A percentile compares a stretch with the other conserved stretches of the same genome.
Conservation (phyloP, 768 basidiomycete species). For the Lepiota venenata region DNA sequence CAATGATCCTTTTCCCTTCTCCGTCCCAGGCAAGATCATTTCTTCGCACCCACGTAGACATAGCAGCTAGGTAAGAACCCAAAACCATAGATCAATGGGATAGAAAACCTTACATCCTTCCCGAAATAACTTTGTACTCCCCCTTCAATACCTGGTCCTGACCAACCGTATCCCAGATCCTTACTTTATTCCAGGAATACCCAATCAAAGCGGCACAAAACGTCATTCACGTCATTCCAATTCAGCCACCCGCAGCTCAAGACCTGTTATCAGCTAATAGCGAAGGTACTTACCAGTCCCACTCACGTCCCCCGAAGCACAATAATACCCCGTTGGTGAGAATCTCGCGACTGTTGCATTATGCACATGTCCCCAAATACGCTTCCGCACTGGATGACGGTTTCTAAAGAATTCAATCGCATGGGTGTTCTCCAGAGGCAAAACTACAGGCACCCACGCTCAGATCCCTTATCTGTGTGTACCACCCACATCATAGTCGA, state of each 20-base stretch:
- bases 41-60: conserved; percentile 31
- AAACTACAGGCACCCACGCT: conserved; percentile 44
- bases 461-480: conserved; percentile 72
- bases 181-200: conserved; percentile 40
- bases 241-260: neutral
- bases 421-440: neutral
- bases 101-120: conserved; percentile 53
- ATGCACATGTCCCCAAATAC: conserved; percentile 80
- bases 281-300: conserved; percentile 62
- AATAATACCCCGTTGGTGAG: conserved; percentile 93
- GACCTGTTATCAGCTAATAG: neutral
- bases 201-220: neutral
- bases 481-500: neutral
- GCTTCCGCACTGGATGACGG: conserved; percentile 46
- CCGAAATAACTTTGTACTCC: conserved; percentile 73
- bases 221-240: neutral
- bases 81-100: conserved; percentile 9
- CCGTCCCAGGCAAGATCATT: conserved; percentile 97
- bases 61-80: neutral
- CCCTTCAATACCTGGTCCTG: conserved; percentile 81
- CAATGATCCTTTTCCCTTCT: conserved; percentile 94
- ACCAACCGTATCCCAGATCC: conserved; percentile 91
- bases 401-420: neutral
- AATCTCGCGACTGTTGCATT: conserved; percentile 87
- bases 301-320: conserved; percentile 81